phyloP scores from a whole-genome alignment of 768 basidiomycete genomes.

The Suillus variegatus region DNA sequence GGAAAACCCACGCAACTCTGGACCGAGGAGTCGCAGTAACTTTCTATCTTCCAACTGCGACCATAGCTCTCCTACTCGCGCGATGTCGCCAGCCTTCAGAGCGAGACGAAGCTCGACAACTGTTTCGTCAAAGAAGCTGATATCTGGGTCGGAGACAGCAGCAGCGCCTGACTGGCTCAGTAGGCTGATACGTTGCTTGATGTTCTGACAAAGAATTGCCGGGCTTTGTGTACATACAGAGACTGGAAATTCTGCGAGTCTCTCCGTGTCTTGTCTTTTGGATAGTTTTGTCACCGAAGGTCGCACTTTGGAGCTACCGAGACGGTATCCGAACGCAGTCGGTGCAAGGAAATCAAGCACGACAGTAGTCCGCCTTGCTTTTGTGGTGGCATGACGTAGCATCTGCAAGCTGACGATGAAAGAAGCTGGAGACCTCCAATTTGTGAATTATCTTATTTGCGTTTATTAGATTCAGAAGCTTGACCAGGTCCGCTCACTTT shows the following conservation, averaged over 20 bases:
- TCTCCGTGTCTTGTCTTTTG: conserved; percentile 9
- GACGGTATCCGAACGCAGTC: conserved; percentile 26
- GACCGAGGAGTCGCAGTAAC: conserved; percentile 47
- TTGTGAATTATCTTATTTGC: conserved; percentile 4
- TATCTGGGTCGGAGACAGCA: conserved; percentile 29
- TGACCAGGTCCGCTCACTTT: not conserved
- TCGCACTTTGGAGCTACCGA: conserved; percentile 17
- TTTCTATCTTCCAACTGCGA: conserved; percentile 41
- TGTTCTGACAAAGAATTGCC: conserved; percentile 29
- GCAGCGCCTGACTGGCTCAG: conserved; percentile 9
- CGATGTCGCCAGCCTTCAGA: conserved; percentile 36
- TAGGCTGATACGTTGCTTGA: conserved; percentile 13
- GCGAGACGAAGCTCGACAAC: conserved; percentile 42
- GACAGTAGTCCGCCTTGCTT: conserved; percentile 21
- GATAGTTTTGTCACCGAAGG: conserved; percentile 3
- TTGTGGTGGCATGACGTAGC: conserved; percentile 22
- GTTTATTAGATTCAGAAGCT: conserved; percentile 7
- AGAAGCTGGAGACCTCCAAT: not conserved
- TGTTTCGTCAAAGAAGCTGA: conserved; percentile 35
- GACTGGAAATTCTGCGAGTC: conserved; percentile 2
- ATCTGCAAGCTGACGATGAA: conserved; percentile 13
- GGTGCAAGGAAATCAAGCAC: conserved; percentile 49
- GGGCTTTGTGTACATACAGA: conserved; percentile 14
- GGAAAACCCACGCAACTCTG: conserved; percentile 44
- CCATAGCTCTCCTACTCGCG: conserved; percentile 40